Conservation (phyloP, 257 asterid species). For the Prunella vulgaris region DNA sequence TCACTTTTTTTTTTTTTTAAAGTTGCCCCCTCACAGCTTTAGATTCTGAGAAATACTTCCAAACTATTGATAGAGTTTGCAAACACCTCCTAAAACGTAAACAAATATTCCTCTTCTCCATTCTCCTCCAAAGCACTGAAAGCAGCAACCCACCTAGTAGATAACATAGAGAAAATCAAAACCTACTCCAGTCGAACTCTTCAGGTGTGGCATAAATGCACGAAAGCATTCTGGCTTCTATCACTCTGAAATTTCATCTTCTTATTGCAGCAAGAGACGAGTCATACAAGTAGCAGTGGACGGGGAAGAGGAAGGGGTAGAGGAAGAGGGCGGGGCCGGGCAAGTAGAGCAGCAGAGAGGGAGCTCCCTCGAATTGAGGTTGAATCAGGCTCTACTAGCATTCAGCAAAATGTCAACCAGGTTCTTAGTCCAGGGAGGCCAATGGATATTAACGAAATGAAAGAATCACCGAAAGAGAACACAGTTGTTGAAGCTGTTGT, state of each 20-base stretch:
- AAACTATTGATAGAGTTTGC: not conserved
- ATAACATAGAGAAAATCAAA: not conserved
- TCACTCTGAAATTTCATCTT: not conserved
- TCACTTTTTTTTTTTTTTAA: too few relatives aligned
- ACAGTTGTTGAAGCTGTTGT: slow-evolving; percentile 24
- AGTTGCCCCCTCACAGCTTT: not conserved
- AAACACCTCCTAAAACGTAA: not conserved
- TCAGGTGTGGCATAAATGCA: not conserved
- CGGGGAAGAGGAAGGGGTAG: slow-evolving; percentile 84
- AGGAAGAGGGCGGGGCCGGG: slow-evolving; percentile 74
- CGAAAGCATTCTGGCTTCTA: not conserved
- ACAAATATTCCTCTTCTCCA: not conserved
- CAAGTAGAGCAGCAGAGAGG: slow-evolving; percentile 43
- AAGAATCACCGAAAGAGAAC: slow-evolving; percentile 42
- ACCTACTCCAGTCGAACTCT: not conserved
- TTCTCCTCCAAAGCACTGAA: too few relatives aligned
- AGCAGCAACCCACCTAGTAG: not conserved
- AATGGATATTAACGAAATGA: slow-evolving; percentile 32
- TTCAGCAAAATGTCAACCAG: slow-evolving; percentile 28
- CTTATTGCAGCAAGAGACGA: slow-evolving; percentile 38
- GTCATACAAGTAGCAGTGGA: slow-evolving; percentile 50
- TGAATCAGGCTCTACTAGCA: slow-evolving; percentile 29
- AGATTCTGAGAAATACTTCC: not conserved
- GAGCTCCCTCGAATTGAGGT: slow-evolving; percentile 42
- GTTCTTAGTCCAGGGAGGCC: slow-evolving; percentile 36